Conservation (phyloP, 1,284 basidiomycete species). For the Rhizoctonia solani region DNA sequence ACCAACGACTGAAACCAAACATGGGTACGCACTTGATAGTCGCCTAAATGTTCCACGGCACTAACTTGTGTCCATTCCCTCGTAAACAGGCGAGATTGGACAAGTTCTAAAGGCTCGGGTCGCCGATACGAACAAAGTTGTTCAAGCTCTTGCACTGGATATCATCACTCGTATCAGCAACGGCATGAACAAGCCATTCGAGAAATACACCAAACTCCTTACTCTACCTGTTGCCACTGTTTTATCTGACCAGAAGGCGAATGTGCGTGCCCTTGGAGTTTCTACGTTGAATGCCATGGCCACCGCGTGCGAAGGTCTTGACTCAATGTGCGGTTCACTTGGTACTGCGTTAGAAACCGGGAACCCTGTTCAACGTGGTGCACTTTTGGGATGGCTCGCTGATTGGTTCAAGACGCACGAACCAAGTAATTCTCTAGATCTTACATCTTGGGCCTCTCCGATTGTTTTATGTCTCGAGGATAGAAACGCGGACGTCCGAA, state of each 20-base stretch:
- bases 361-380: slow-evolving; percentile 88
- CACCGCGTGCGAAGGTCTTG: slow-evolving; percentile 81
- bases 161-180: slow-evolving; percentile 87
- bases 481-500: slow-evolving; percentile 88
- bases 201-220: slow-evolving; percentile 82
- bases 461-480: slow-evolving; percentile 90
- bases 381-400: slow-evolving; percentile 83
- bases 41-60: no score
- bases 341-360: slow-evolving; percentile 80
- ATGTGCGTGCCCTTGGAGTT: slow-evolving; percentile 78
- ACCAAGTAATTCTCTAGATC: slow-evolving; percentile 64
- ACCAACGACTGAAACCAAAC: slow-evolving; percentile 87
- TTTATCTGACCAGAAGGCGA: slow-evolving; percentile 91
- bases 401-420: slow-evolving; percentile 76
- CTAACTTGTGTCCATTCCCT: background rate
- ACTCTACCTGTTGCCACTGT: slow-evolving; percentile 80
- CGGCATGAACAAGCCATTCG: slow-evolving; percentile 95
- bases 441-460: slow-evolving; percentile 69
- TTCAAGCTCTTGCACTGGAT: slow-evolving; percentile 88
- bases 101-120: slow-evolving; percentile 88
- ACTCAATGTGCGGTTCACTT: slow-evolving; percentile 78
- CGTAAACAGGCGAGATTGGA: slow-evolving; percentile 81
- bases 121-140: slow-evolving; percentile 91
- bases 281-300: slow-evolving; percentile 83
- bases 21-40: slow-evolving; percentile 75